Conservation (phyloP, 2,329 filamentous ascomycete genomes). For the Chaetothyriales sp. region DNA sequence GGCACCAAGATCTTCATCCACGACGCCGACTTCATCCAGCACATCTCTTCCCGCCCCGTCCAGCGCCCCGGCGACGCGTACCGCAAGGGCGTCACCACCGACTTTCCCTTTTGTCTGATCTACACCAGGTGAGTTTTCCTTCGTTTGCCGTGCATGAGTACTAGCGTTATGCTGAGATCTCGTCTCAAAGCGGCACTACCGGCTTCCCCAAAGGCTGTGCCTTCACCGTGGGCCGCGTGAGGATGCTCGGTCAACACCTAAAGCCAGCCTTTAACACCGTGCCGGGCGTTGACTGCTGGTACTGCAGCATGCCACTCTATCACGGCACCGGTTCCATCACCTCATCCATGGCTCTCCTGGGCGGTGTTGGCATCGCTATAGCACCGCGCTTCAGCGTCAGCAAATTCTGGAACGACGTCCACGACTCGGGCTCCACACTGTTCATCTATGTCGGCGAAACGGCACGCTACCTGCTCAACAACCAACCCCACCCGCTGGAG, state of each 20-base stretch:
- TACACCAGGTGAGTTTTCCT: slow-evolving; percentile 45
- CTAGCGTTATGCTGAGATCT: not conserved
- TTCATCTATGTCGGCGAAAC: slow-evolving; percentile 44
- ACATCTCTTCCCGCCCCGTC: slow-evolving; percentile 35
- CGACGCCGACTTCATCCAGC: slow-evolving; percentile 34
- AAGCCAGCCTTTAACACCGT: slow-evolving; percentile 19
- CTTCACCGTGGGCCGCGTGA: slow-evolving; percentile 41
- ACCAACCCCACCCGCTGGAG: slow-evolving; percentile 33
- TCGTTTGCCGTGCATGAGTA: not conserved
- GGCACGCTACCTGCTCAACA: slow-evolving; percentile 35
- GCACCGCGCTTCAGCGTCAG: slow-evolving; percentile 24
- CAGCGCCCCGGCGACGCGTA: slow-evolving; percentile 43
- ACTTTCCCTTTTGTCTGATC: slow-evolving; percentile 50
- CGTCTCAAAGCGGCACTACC: slow-evolving; percentile 49
- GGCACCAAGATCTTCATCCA: slow-evolving; percentile 48
- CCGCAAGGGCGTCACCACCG: slow-evolving; percentile 37
- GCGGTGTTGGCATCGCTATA: slow-evolving; percentile 32
- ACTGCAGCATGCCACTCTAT: slow-evolving; percentile 65
- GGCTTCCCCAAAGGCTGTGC: slow-evolving; percentile 59
- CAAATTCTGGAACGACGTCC: slow-evolving; percentile 18
- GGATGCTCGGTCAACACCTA: slow-evolving; percentile 24
- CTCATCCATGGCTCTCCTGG: slow-evolving; percentile 42
- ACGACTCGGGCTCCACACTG: slow-evolving; percentile 36
- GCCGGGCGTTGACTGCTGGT: slow-evolving; percentile 46
- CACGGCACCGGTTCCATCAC: slow-evolving; percentile 59